Base-by-base conservation (phyloP, 768 basidiomycete species). In the Imleria badia region DNA sequence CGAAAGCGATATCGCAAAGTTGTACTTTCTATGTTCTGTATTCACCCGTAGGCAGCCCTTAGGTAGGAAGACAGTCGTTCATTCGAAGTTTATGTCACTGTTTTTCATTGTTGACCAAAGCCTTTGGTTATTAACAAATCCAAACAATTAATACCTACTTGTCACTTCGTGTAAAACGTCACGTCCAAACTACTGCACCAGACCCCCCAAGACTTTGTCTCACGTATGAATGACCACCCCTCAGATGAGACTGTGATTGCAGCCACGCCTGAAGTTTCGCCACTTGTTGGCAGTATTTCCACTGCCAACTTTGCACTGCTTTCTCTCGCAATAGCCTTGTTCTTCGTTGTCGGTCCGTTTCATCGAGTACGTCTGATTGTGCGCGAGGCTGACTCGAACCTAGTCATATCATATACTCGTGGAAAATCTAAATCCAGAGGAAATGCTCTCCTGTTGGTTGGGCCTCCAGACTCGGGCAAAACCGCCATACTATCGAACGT, bases 381-480 rank as follows among this genome's bases (percentile, higher is more conserved):
- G 44, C 6, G n/a, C 36, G 46, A 48, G 12, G 26, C 64, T 71
- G 48, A 71, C 54, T 49, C 17, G 3, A 30, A 83, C 81, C 78
- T 38, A 62, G 69, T 81, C 31, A 51, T 80, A 13, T 62, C 81
- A 34, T 69, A 81, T 20, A 74, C 66, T 42, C 68, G 70, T 13
- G 72, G 74, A 49, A 81, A 72, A 61, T 74, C 80, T 8, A 73
- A 67, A 40, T 69, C 79, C 1, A 74, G 71, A 65, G 84, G 86
- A 23, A 82, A 80, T 66, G 73, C 79, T n/a, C 64, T 94, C n/a
- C 70, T 94, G 5, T 74, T 94, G n/a, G 78, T 89, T 4, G 91
- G 91, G 3, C 76, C 85, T 36, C 78, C 85, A 7, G 89, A 91
- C 69, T 81, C 83, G 1, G 91, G 91, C 44, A 94, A 94, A 74